phyloP scores from a whole-genome alignment of 2,329 filamentous ascomycete species.

The Aspergillus tanneri region DNA sequence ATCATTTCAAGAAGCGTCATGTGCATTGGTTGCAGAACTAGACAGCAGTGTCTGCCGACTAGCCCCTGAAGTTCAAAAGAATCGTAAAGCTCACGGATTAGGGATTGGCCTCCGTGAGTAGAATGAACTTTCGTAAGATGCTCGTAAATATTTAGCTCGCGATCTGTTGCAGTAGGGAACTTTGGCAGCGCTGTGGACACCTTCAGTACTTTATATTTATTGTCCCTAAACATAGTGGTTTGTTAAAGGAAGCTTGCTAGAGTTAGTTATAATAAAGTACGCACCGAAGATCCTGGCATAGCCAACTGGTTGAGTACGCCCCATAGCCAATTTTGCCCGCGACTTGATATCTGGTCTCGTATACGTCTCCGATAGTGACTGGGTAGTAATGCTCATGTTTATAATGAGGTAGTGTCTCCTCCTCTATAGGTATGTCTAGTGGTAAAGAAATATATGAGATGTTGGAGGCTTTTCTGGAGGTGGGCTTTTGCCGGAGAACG shows the following conservation, averaged over 20 bases:
- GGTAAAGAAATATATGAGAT: neutral
- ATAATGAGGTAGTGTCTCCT: slow-evolving; percentile 41
- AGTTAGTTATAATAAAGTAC: slow-evolving; percentile 1
- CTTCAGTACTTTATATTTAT: slow-evolving; percentile 32
- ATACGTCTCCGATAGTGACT: slow-evolving; percentile 39
- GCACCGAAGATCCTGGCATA: slow-evolving; percentile 41
- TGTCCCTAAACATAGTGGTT: neutral
- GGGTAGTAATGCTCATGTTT: slow-evolving; percentile 39
- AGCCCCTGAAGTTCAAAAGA: slow-evolving; percentile 30
- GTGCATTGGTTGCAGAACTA: slow-evolving; percentile 33
- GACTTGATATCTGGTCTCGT: slow-evolving; percentile 37
- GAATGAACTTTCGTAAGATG: slow-evolving; percentile 27
- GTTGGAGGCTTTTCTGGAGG: neutral
- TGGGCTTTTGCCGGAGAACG: neutral
- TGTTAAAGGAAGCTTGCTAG: neutral
- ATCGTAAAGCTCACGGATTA: slow-evolving; percentile 34
- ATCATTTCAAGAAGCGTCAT: slow-evolving; percentile 35
- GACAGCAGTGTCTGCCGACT: slow-evolving; percentile 26
- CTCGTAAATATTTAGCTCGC: slow-evolving; percentile 29
- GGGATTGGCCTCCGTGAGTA: slow-evolving; percentile 23
- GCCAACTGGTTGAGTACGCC: slow-evolving; percentile 46
- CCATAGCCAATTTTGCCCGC: slow-evolving; percentile 44
- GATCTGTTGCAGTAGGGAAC: slow-evolving; percentile 20
- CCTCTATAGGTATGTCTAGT: slow-evolving; percentile 28
- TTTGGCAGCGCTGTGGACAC: slow-evolving; percentile 25